Evolutionary conservation across 306 rosid species (phyloP).

Genomic region (Pterocarpus santalinus): DNA sequence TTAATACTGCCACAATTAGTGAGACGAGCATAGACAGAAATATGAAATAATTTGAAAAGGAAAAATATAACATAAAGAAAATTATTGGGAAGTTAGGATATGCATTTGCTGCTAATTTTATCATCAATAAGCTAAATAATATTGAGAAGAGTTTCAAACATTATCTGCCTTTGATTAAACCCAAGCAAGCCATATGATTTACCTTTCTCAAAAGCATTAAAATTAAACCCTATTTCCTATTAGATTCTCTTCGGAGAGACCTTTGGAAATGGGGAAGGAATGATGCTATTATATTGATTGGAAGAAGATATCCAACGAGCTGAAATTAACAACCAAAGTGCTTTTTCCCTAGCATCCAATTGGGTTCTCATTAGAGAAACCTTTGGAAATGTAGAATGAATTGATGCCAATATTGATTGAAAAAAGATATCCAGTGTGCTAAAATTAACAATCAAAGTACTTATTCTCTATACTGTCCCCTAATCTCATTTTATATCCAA

Average conservation of each 20-base stretch:
- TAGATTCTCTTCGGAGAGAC: not conserved
- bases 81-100: conserved; percentile 75
- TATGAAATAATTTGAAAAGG: not conserved
- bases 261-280: not conserved
- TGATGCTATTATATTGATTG: not conserved
- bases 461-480: conserved; percentile 21
- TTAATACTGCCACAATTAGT: not conserved
- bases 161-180: conserved; percentile 72
- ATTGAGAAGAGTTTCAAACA: conserved; percentile 77
- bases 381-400: too few species aligned
- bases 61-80: conserved; percentile 5
- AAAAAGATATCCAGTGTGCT: too few species aligned
- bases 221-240: not conserved
- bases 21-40: not conserved
- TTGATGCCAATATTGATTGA: too few species aligned
- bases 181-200: conserved; percentile 79
- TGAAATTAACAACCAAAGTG: conserved; percentile 7
- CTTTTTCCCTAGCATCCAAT: not conserved
- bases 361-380: too few species aligned
- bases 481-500: conserved; percentile 52
- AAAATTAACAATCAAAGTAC: too few species aligned
- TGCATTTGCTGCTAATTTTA: conserved; percentile 70
- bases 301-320: conserved; percentile 10
- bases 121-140: conserved; percentile 89
- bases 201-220: not conserved